A percentile compares a stretch with the other conserved stretches of the same genome.
Evolutionary conservation across 768 basidiomycete genomes (phyloP).

Genomic region (Exidia glandulosa): DNA sequence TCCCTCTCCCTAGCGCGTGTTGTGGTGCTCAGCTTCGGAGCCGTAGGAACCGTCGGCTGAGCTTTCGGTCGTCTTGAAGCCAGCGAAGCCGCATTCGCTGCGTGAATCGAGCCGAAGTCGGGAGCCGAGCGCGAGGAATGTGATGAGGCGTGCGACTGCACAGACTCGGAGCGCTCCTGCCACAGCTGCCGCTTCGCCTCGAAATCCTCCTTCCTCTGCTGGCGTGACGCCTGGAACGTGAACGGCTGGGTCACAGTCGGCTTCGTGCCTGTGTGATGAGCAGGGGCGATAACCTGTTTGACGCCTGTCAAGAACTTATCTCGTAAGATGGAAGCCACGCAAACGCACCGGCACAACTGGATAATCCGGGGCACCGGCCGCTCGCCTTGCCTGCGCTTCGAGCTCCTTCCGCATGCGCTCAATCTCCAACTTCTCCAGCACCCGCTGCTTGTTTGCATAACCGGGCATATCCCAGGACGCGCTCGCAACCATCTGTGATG

Average conservation of each 20-base stretch:
- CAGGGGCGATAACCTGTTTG: no score
- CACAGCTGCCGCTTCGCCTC: conserved; percentile 20
- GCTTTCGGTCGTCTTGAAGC: no score
- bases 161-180: conserved; percentile 3
- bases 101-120: conserved; percentile 41
- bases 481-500: no score
- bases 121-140: conserved; percentile 22
- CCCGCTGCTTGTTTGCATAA: neutral
- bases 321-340: neutral
- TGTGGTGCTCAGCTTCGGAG: conserved; percentile 42
- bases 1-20: conserved; percentile 49
- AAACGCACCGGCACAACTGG: neutral
- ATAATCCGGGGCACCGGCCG: neutral
- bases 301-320: neutral
- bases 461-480: neutral
- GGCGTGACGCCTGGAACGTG: conserved; percentile 41
- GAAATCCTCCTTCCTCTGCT: conserved; percentile 29
- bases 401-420: neutral
- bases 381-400: neutral
- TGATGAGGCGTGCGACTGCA: neutral
- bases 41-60: conserved; percentile 37
- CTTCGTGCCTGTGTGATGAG: neutral
- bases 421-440: neutral
- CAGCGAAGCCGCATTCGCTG: no score
- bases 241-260: conserved; percentile 40